A percentile compares a stretch with the other conserved stretches of the same genome.
Conservation (phyloP, 768 basidiomycete species). For the Pleurotus cornucopiae region DNA sequence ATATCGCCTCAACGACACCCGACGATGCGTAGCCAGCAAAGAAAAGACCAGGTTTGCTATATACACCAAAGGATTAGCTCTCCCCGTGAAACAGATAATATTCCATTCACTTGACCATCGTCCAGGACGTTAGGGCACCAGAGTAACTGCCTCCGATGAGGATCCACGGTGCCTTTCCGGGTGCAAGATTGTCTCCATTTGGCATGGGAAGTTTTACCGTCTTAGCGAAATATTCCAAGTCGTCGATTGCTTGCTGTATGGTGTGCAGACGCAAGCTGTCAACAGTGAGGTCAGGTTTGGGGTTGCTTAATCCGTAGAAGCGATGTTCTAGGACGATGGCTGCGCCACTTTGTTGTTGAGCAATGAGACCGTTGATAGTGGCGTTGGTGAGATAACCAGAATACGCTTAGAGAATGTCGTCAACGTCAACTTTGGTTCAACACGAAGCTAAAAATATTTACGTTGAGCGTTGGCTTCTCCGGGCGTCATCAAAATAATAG, state of each 20-base stretch:
- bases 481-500: slow-evolving; percentile 62
- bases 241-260: slow-evolving; percentile 72
- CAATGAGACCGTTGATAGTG: slow-evolving; percentile 61
- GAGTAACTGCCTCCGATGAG: slow-evolving; percentile 49
- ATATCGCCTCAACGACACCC: slow-evolving; percentile 60
- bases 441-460: slow-evolving; percentile 14
- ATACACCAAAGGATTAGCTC: not conserved
- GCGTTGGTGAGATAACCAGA: slow-evolving; percentile 58
- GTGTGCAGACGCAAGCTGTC: slow-evolving; percentile 58
- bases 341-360: slow-evolving; percentile 61
- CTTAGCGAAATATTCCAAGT: slow-evolving; percentile 65
- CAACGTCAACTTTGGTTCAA: slow-evolving; percentile 1
- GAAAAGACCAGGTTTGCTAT: slow-evolving; percentile 59
- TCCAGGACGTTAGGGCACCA: slow-evolving; percentile 36
- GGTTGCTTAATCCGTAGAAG: slow-evolving; percentile 76
- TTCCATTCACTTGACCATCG: slow-evolving; percentile 58
- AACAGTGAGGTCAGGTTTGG: slow-evolving; percentile 53
- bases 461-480: slow-evolving; percentile 59
- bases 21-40: slow-evolving; percentile 65
- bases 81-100: not conserved
- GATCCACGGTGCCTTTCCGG: slow-evolving; percentile 48
- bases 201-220: slow-evolving; percentile 67
- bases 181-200: slow-evolving; percentile 55
- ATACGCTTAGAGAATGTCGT: slow-evolving; percentile 26
- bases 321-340: slow-evolving; percentile 67